Evolutionary conservation across 257 asterid genomes (phyloP).

Genomic region (Fraxinus quadrangulata): DNA sequence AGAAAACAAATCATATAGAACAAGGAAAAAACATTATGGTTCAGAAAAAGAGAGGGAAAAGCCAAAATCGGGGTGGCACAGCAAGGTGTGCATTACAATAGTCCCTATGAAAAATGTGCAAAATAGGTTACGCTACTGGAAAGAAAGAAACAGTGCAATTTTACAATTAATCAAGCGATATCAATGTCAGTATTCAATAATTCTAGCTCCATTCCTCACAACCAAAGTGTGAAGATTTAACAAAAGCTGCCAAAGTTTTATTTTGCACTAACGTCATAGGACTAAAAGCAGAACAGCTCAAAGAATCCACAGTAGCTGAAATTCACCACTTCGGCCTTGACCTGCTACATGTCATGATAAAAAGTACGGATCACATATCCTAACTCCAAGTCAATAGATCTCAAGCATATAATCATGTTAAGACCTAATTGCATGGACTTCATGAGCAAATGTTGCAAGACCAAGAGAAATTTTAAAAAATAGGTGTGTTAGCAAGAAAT

Average conservation of each 20-base stretch:
- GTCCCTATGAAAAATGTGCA: conserved; percentile 23
- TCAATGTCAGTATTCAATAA: conserved; percentile 34
- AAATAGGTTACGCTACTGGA: conserved; percentile 24
- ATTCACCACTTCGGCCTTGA: conserved; percentile 79
- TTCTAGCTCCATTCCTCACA: conserved; percentile 54
- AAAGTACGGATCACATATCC: conserved; percentile 16
- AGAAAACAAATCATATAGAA: conserved; percentile 16
- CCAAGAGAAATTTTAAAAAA: too few species aligned
- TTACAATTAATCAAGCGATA: conserved; percentile 38
- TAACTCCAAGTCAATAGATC: not conserved
- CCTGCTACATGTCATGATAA: conserved; percentile 55
- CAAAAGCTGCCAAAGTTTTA: conserved; percentile 48
- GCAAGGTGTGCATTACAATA: conserved; percentile 27
- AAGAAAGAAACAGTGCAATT: conserved; percentile 31
- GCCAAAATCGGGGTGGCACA: conserved; percentile 8
- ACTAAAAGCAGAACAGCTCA: conserved; percentile 32
- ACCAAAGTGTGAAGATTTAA: conserved; percentile 50
- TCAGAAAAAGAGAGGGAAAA: not conserved
- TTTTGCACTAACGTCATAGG: conserved; percentile 54
- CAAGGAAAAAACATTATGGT: not conserved
- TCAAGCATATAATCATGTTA: not conserved
- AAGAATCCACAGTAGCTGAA: conserved; percentile 38
- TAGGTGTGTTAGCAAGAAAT: conserved; percentile 7
- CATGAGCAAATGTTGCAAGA: not conserved
- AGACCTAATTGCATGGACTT: not conserved